Base-by-base conservation (phyloP, 805 yeast genomes). In the Saccharomycopsis sp. region DNA sequence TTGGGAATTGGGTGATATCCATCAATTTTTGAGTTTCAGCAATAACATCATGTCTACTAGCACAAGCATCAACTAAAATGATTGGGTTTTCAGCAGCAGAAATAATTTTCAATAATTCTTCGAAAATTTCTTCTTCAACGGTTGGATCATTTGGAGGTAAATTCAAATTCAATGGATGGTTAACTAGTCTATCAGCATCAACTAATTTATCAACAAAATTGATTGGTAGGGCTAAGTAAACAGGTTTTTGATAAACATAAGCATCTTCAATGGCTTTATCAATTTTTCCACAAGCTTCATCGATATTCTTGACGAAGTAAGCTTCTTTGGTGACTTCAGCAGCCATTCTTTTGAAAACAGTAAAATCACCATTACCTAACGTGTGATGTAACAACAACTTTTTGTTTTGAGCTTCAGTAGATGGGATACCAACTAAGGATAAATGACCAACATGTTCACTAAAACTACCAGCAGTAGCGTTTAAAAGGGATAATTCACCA, bases 401-500 rank as follows among this genome's bases (percentile, higher is more conserved):
- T 64, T 1, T 2, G 41, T 47, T 21, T 37, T 44, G 10, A 49
- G 35, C 1, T 17, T 31, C 33, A 31, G 62, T 57, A 13, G 72
- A 63, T 4, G 86, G 76, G 45, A 83, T 76, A 30, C 96, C 96
- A n/a, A 87, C 95, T 48, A 87, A 77, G 59, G 86, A 95, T 41
- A 86, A 63, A 2, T 86, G 63, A 5, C 92, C 92, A 33, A 79
- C 79, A 50, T 67, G 72, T 60, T 86, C 96, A 27, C 94, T 81
- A 62, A 70, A 79, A 0, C 95, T 74, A 37, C 95, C 95, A 25
- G 86, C 68, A 40, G 83, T 63, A 37, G 92, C 95, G 59, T 86
- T 86, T 46, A 85, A 53, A 2, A 95, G 94, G 44, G 86, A 75
- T 47, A 85, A 67, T 57, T 86, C 95, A 42, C 96, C 96, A 15